A percentile compares a stretch with the other conserved stretches of the same genome.
phyloP scores from a whole-genome alignment of 257 asterid genomes.

The Scutellaria galericulata region DNA sequence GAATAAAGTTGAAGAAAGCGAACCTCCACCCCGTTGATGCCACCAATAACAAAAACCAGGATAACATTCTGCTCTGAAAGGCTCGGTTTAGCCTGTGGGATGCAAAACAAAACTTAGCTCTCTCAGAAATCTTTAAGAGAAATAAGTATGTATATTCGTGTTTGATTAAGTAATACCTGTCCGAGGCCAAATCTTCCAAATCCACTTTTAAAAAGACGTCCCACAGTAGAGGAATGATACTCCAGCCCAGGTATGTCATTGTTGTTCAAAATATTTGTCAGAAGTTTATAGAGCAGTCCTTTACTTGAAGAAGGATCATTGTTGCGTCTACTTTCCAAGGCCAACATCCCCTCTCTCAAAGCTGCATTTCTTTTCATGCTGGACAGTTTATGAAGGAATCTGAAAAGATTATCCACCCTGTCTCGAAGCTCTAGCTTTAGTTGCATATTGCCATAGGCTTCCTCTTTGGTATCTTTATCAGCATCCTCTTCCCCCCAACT shows the following conservation, averaged over 20 bases:
- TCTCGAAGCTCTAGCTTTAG: constrained; percentile 87
- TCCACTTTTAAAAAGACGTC: constrained; percentile 95
- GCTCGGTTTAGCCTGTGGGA: constrained; percentile 81
- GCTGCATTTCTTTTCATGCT: constrained; percentile 58
- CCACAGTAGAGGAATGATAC: constrained; percentile 95
- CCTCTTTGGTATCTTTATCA: constrained; percentile 63
- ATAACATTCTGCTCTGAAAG: constrained; percentile 85
- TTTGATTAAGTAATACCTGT: constrained; percentile 56
- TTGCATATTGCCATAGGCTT: constrained; percentile 77
- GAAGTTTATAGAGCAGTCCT: constrained; percentile 73
- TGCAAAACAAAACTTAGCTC: constrained; percentile 26
- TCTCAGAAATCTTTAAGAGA: constrained; percentile 18
- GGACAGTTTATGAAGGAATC: constrained; percentile 81
- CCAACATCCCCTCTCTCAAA: constrained; percentile 50
- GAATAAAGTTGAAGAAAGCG: constrained; percentile 35
- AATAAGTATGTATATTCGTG: constrained; percentile 11
- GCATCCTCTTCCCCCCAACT: constrained; percentile 82
- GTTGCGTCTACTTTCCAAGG: constrained; percentile 54
- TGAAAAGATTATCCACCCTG: constrained; percentile 88
- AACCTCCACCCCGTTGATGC: constrained; percentile 92
- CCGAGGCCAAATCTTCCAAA: constrained; percentile 98
- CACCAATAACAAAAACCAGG: constrained; percentile 84
- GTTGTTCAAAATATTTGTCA: constrained; percentile 65
- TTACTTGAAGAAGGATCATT: constrained; percentile 76
- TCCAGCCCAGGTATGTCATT: constrained; percentile 85